Conservation (phyloP, 352 stramenopile genomes). For the Phytophthora crassamura region DNA sequence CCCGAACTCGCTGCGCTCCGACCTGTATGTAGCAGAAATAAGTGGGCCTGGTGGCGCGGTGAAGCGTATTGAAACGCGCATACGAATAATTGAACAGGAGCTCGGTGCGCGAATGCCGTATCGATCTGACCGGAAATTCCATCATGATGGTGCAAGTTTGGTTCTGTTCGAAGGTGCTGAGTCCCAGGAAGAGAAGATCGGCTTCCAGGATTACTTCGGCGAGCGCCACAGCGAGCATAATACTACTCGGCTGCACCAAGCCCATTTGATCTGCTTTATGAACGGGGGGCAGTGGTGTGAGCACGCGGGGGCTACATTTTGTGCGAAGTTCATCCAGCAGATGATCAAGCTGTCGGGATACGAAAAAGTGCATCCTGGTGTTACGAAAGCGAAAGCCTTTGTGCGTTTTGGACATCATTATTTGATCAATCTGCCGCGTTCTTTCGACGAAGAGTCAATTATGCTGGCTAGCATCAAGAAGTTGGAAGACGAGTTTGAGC, state of each 20-base stretch:
- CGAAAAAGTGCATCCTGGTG: slow-evolving; percentile 59
- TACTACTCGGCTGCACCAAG: slow-evolving; percentile 64
- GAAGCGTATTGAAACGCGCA: slow-evolving; percentile 67
- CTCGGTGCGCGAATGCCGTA: slow-evolving; percentile 57
- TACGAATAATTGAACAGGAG: slow-evolving; percentile 70
- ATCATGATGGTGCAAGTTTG: slow-evolving; percentile 68
- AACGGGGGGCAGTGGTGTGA: slow-evolving; percentile 76
- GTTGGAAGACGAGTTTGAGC: slow-evolving; percentile 81
- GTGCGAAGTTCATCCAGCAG: slow-evolving; percentile 76
- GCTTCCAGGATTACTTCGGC: slow-evolving; percentile 75
- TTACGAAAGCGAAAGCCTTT: slow-evolving; percentile 65
- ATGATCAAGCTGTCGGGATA: slow-evolving; percentile 82
- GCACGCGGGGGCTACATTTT: slow-evolving; percentile 64
- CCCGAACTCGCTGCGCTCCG: slow-evolving; percentile 66
- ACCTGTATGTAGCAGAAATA: slow-evolving; percentile 81
- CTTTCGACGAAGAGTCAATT: slow-evolving; percentile 81
- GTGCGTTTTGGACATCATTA: slow-evolving; percentile 84
- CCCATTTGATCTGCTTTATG: slow-evolving; percentile 77
- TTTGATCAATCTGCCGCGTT: slow-evolving; percentile 78
- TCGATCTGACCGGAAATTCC: slow-evolving; percentile 54
- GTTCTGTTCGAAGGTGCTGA: slow-evolving; percentile 79
- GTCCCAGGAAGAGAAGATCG: slow-evolving; percentile 67
- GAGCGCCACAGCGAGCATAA: slow-evolving; percentile 62
- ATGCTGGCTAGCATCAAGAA: slow-evolving; percentile 73
- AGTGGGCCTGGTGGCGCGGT: slow-evolving; percentile 64